Evolutionary conservation across 352 stramenopile species (phyloP), one percentile per base, ranked within the genome.

Genomic region (Phytophthora cajani): DNA sequence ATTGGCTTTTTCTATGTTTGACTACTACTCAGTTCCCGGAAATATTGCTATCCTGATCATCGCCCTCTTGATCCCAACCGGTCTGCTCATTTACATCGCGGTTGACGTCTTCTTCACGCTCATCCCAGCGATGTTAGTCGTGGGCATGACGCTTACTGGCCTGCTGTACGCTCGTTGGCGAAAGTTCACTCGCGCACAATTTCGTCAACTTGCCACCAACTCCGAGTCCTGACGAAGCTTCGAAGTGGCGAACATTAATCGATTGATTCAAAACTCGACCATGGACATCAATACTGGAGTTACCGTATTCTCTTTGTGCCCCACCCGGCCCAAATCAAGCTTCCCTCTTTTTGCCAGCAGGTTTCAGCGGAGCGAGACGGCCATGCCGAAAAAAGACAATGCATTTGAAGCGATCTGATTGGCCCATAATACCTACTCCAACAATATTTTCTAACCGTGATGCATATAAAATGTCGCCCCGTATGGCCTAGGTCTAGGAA

Each of bases 181-280:
- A 42, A 81, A 84, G 61, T 86, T 86, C 63, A 84, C 78, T 10
- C 70, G 54, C 9, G 73, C 74, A 3, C 79, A 86, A 65, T 86
- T 86, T 54, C 65, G 70, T 14, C 62, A 79, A 36, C 66, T 79
- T 40, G 67, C 67, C 16, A 58, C 69, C 38, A 71, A 72, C 64
- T 65, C 69, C 8, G 59, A 67, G 38, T 63, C 65, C 30, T 77
- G 67, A 67, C 69, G 17, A 16, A 11, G 30, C 21, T 52, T 36
- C 40, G 5, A 30, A 49, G 1, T 36, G 16, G 16, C 36, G 25
- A 59, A 14, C 27, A 33, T 57, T 62, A 11, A 60, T 33, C 33
- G 44, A 52, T 46, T 46, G 38, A 65, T 23, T 58, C 11, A 38
- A 53, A 17, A 51, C n/a, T n/a, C 19, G 12, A 64, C 27, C 14